Conservation (phyloP, 768 basidiomycete genomes). For the Cystofilobasidium capitatum region DNA sequence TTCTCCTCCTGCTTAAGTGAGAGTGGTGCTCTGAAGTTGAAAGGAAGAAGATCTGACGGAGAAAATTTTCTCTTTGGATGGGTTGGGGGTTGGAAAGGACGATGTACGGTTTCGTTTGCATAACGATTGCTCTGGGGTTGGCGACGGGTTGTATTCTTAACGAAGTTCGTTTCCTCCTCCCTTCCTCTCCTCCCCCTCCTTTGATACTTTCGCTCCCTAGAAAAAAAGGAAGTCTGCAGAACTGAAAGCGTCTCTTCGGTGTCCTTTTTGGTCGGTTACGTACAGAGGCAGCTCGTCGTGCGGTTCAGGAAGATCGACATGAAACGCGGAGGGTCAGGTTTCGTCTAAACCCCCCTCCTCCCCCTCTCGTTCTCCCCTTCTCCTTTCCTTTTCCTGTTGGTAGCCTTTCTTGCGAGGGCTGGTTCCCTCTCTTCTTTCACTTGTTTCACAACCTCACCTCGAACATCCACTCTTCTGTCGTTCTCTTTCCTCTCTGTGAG, state of each 20-base stretch:
- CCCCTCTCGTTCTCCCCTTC: neutral
- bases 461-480: no score
- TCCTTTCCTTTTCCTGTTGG: neutral
- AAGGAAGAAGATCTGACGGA: no score
- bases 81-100: slow-evolving; percentile 6
- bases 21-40: no score
- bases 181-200: neutral
- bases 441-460: no score
- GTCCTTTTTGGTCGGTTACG: neutral
- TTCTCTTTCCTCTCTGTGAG: no score
- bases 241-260: no score
- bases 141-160: slow-evolving; percentile 79
- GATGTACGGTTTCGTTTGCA: slow-evolving; percentile 74
- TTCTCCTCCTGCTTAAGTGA: neutral
- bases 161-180: slow-evolving; percentile 45
- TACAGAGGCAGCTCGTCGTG: slow-evolving; percentile 2
- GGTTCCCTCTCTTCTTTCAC: no score
- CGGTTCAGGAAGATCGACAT: slow-evolving; percentile 15
- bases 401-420: no score
- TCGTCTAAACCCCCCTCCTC: slow-evolving; percentile 3
- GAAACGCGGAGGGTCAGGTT: slow-evolving; percentile 15
- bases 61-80: neutral
- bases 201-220: no score
- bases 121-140: slow-evolving; percentile 63
- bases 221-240: no score